Base-by-base conservation (phyloP, 257 asterid genomes). In the Lavandula angustifolia region DNA sequence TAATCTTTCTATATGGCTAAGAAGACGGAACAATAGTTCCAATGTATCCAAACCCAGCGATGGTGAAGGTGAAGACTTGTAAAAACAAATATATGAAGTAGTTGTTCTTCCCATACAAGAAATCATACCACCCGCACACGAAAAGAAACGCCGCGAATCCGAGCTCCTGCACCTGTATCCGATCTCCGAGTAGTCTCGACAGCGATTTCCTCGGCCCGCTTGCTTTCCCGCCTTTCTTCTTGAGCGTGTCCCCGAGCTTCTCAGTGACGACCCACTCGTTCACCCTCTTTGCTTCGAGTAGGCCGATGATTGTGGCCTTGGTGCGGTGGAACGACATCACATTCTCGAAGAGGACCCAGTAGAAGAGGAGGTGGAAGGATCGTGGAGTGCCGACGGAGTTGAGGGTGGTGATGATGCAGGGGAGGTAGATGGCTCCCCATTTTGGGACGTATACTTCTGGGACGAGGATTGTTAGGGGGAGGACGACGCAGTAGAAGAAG, bases 361-460 rank as follows among this genome's bases (percentile, higher is more conserved):
- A 92, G 79, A 92, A 87, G 71, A 92, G 35, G 6, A 92, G 66
- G 79, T 92, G 99, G 63, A 92, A 80, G 10, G 99, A 92, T 84
- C 98, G 85, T 59, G 98, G 98, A 8, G 98, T 92, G 64, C 97
- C 98, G 2, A 92, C 98, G 0, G 96, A 81, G 74, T 92, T 92
- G 33, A 92, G 89, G 17, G 81, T 31, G 8, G 97, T 89, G 32
- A 89, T 92, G 53, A 92, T 85, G 81, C 97, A 89, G 27, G 98
- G 97, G 32, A 92, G 68, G 78, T 89, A 92, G 66, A 92, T 84
- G 65, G 97, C 88, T 37, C 96, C 98, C 97, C 97, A 85, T 67
- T 80, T 76, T 0, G 95, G 95, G 60, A 85, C 81, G 8, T 84
- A 70, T 2, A 87, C 90, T 68, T 87, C 95, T 1, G 92, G 92